Base-by-base conservation (phyloP, 129 eudicot species). In the Escallonia rubra region DNA sequence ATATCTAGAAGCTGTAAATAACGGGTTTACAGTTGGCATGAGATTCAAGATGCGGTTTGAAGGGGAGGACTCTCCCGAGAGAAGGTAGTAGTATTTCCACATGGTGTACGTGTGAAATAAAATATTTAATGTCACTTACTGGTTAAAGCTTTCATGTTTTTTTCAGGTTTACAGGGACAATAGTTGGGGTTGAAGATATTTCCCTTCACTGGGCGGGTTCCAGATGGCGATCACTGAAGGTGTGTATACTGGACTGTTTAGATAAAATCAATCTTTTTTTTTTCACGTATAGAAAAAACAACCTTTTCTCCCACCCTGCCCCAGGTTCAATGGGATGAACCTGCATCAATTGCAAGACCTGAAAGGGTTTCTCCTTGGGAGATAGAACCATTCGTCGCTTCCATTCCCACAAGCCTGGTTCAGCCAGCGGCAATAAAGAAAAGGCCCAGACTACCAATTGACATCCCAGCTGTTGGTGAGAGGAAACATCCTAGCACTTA, bases 241-340 rank as follows among this genome's bases (percentile, higher is more conserved):
- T 90, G 49, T 34, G 60, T 46, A 15, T 10, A 15, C 41, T 50
- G 43, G 54, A 6, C 40, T 42, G n/a, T 13, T 59, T 14, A 47
- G 56, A 3, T 74, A 3, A 2, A 1, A 10, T 38, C 1, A 41
- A 52, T 47, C 42, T 65, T 7, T 45, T 10, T 11, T 23, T 23
- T 23, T 23, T 1, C 34, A 23, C 34, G 34, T 23, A 23, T 23
- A 23, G 34, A 23, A 23, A 23, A 23, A 23, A 23, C 34, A 23
- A 23, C 34, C 34, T 23, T 12, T 61, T 59, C 49, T 79, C n/a
- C 60, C 45, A 64, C 9, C 34, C 13, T 58, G 45, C 64, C 45
- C 43, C 80, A 90, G 97, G 97, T 90, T 70, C 97, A 85, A 47
- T 90, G 97, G 97, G 96, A 90, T 67, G 97, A 90, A 72, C 86